Percentiles rank a stretch among this genome's conserved stretches.
These are phyloP conservation scores for Triadica sebifera DNA, from an alignment of 345 rosid species.

Conservation along the genomic window DNA sequence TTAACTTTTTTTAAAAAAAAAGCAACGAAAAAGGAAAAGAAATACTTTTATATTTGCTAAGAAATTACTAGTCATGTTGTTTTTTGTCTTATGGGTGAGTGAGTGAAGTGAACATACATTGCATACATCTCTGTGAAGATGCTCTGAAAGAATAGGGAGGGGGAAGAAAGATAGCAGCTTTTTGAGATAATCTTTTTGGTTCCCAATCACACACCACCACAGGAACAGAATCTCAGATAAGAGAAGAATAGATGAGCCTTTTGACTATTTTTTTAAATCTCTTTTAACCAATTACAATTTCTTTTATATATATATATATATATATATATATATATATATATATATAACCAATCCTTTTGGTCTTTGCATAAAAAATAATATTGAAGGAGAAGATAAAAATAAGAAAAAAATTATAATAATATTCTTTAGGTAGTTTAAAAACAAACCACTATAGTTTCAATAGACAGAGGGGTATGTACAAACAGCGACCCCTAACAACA, in stretches of 20 bases:
- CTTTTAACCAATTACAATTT: conserved; percentile 25
- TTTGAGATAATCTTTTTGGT: conserved; percentile 42
- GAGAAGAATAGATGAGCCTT: conserved; percentile 47
- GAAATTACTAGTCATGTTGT: conserved; percentile 16
- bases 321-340: no score
- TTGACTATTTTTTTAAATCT: conserved; percentile 29
- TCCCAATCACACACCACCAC: conserved; percentile 60
- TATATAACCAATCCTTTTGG: no score
- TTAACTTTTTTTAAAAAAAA: background rate
- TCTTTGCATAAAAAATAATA: background rate
- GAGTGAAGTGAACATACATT: conserved; percentile 24
- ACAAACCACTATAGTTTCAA: conserved; percentile 27
- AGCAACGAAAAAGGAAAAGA: background rate
- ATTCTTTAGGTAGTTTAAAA: conserved; percentile 26
- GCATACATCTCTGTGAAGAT: conserved; percentile 44
- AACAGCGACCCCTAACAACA: conserved; percentile 46
- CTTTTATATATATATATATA: no score
- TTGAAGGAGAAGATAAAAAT: conserved; percentile 10
- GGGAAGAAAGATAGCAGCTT: conserved; percentile 43
- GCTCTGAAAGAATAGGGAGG: conserved; percentile 29
- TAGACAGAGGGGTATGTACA: conserved; percentile 35
- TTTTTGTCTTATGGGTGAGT: conserved; percentile 21
- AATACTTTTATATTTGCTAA: background rate
- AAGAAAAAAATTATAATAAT: background rate
- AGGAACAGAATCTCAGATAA: conserved; percentile 59